These are phyloP conservation scores for Cyclotella baltica DNA, from an alignment of 108 stramenopile species.

Conservation along the genomic window DNA sequence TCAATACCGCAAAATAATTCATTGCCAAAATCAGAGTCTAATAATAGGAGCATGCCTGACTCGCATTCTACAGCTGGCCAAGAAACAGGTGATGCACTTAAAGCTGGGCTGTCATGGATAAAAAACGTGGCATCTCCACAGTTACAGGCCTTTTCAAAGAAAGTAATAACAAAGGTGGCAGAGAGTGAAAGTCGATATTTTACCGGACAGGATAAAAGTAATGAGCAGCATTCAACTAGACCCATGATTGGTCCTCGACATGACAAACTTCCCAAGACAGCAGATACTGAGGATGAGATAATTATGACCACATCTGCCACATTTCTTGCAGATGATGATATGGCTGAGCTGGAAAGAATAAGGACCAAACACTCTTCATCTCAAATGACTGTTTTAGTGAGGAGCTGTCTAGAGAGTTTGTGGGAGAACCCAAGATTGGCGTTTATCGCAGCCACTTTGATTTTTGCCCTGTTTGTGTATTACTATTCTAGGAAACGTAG, in stretches of 20 bases:
- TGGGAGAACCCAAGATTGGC: constrained; percentile 38
- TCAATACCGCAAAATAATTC: background rate
- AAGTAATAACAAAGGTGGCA: constrained; percentile 42
- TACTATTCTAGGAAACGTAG: constrained; percentile 34
- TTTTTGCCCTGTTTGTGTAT: constrained; percentile 38
- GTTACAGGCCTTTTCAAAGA: constrained; percentile 39
- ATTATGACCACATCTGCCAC: constrained; percentile 37
- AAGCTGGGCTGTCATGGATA: constrained; percentile 41
- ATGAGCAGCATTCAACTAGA: background rate
- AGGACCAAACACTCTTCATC: constrained; percentile 22
- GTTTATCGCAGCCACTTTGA: constrained; percentile 33
- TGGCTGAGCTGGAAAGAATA: constrained; percentile 42
- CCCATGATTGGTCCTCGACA: constrained; percentile 44
- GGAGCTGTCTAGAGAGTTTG: constrained; percentile 10
- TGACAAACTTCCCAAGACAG: background rate
- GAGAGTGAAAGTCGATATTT: constrained; percentile 18
- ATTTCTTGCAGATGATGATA: constrained; percentile 40
- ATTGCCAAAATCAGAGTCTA: background rate
- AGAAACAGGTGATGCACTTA: constrained; percentile 31
- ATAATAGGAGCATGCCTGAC: too few relatives aligned
- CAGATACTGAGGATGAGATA: constrained; percentile 32
- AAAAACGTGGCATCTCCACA: constrained; percentile 49
- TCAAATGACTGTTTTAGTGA: constrained; percentile 8
- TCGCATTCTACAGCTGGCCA: constrained; percentile 17
- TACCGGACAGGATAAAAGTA: constrained; percentile 6